Evolutionary conservation across 163 green algal species (phyloP), one percentile per base, ranked within the genome.

Genomic region (Chlorella variabilis): DNA sequence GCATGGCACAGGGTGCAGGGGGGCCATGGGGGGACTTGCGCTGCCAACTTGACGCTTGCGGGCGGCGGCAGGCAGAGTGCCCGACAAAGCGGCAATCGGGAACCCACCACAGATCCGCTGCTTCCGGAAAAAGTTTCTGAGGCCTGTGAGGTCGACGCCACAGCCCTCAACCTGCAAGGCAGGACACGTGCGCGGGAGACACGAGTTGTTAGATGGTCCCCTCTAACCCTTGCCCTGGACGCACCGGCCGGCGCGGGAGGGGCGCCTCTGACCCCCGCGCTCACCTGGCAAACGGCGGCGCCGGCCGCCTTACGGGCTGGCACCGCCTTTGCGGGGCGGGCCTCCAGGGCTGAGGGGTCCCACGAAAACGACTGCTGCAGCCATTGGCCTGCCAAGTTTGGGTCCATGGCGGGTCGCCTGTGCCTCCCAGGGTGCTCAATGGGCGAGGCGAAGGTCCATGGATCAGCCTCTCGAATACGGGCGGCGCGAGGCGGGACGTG

Each of bases 121-220:
- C 65, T 73, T 73, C 38, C 65, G 65, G 38, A 73, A 73, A 27
- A 73, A 73, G 65, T 73, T 36, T 20, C 65, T 23, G 25, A 73
- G 65, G 65, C 20, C 25, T 6, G 23, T 54, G 38, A 73, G 65
- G 38, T 73, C 65, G 2, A 51, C 38, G 1, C 65, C 65, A 7
- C 65, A 73, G 15, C 65, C 65, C 38, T 73, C 65, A 41, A 73
- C 65, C 65, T 73, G 65, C 59, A 67, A 29, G 54, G 54, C 54
- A 62, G 18, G 29, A 38, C 59, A 63, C 18, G 6, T 33, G 33
- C 29, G 62, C 2, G 9, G 23, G 58, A 15, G 59, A n/a, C n/a
- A n/a, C n/a, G n/a, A n/a, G n/a, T n/a, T n/a, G n/a, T n/a, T n/a
- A n/a, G n/a, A n/a, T n/a, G n/a, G n/a, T n/a, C n/a, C n/a, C n/a